Base-by-base conservation (phyloP, 495 filamentous ascomycete species). In the Clohesyomyces aquaticus region DNA sequence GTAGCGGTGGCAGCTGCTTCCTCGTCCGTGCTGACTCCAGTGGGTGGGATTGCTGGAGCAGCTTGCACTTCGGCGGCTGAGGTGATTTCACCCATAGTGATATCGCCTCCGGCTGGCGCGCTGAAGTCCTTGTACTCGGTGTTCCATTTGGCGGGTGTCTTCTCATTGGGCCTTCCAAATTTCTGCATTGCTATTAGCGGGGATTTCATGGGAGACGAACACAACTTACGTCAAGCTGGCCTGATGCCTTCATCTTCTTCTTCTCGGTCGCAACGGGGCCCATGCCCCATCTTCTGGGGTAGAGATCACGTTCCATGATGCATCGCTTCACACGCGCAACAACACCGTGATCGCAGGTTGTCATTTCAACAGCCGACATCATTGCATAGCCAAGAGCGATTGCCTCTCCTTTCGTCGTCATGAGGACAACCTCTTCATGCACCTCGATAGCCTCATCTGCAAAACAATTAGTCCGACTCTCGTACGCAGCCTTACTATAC, bases 301-400 rank as follows among this genome's bases (percentile, higher is more conserved):
- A 98, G 12, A 96, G 81, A 73, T 97, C 93, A 64, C 94, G 90
- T 79, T 98, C 95, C 94, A 98, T 98, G 77, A 98, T 98, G 76
- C 90, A 91, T 57, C 94, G 86, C 86, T 98, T 98, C 73, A 98
- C 87, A 81, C 96, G 96, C 53, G 95, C 94, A 47, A 98, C 93
- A 29, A 96, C 89, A 67, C 95, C 95, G 76, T 98, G 95, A 73
- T 96, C 91, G 76, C 92, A 96, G 47, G 89, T 90, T 10, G 89
- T 85, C 72, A 98, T 86, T 76, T 95, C 91, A 56, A 93, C 90
- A 1, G 91, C 91, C 14, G 89, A 93, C 93, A 98, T 98, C 77
- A 93, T 90, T 18, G 94, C 91, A 70, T 96, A 93, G 70, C 88
- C 94, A 41, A 98, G 82, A 49, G 94, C 94, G 68, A 98, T 96